A percentile compares a stretch with the other conserved stretches of the same genome.
phyloP scores from a whole-genome alignment of 75 land plant genomes.

The Selaginella moellendorffii region DNA sequence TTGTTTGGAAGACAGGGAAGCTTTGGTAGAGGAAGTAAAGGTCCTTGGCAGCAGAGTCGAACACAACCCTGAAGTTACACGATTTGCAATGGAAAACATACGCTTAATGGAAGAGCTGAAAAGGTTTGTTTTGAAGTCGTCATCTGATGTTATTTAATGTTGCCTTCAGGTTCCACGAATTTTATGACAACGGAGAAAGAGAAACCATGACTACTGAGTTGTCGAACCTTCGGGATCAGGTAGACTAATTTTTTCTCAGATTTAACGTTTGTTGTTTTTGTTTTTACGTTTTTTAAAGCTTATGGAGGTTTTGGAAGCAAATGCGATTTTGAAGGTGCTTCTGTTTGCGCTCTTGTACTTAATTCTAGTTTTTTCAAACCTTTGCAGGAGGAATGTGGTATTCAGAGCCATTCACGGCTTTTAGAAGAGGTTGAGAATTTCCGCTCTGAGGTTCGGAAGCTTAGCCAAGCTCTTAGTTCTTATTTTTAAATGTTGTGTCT shows the following conservation, averaged over 20 bases:
- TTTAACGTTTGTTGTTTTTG: neutral
- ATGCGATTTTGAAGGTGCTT: conserved; percentile 9
- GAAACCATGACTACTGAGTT: conserved; percentile 65
- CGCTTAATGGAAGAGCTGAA: conserved; percentile 70
- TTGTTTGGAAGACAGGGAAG: conserved; percentile 55
- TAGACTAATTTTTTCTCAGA: conserved; percentile 15
- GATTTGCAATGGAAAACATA: conserved; percentile 97
- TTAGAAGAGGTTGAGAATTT: neutral
- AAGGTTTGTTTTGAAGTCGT: too few relatives aligned
- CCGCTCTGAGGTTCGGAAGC: neutral
- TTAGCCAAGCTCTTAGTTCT: too few relatives aligned
- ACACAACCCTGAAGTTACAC: conserved; percentile 73
- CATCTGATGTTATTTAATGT: neutral
- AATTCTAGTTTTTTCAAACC: neutral
- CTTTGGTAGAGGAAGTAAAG: conserved; percentile 54
- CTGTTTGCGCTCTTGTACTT: too few relatives aligned
- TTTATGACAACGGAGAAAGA: conserved; percentile 63
- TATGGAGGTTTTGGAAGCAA: conserved; percentile 18
- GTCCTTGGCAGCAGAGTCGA: conserved; percentile 45
- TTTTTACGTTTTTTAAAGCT: conserved; percentile 9
- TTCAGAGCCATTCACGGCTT: neutral
- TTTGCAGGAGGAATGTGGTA: neutral
- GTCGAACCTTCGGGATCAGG: conserved; percentile 53
- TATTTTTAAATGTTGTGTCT: too few relatives aligned
- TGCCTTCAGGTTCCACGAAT: conserved; percentile 45